Base-by-base conservation (phyloP, 257 asterid genomes). In the Fraxinus pennsylvanica region DNA sequence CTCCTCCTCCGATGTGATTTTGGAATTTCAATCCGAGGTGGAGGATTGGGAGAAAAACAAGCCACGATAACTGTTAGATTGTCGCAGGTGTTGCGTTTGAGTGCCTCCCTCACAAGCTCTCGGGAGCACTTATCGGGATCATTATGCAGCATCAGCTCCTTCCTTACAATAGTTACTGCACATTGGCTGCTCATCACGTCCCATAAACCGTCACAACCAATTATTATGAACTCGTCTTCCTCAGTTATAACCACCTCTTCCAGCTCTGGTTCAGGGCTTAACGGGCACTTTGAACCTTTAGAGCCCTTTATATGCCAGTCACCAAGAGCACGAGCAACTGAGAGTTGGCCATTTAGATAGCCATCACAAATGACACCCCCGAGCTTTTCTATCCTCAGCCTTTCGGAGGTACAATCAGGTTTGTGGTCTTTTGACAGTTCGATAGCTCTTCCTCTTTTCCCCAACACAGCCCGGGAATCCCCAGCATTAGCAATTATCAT, bases 221-320 rank as follows among this genome's bases (percentile, higher is more conserved):
- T 91, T 35, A 94, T 90, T 84, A 94, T 79, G 83, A 94, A 94
- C 88, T 94, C 96, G 5, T 94, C 98, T 84, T 92, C 97, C 76
- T 88, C 94, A 1, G 90, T 81, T 74, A 94, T 73, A 67, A 82
- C 80, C 65, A 91, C 29, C 82, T 94, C 97, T 77, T 89, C 89
- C 35, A 94, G 76, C 84, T 94, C 97, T 0, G 97, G 98, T 35
- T 92, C 96, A 0, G 96, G 86, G 86, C 96, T 94, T 33, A 94
- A 79, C 2, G 97, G 92, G 79, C 82, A 78, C 38, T 79, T 89
- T 63, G 88, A 82, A 17, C 96, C 97, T 83, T 94, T 92, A n/a
- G 91, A 78, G 25, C 97, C 97, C 85, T 94, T 94, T 90, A 94
- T 86, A 74, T 92, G 98, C 98, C 98, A 92, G 86, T 94, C 98